Evolutionary conservation across 2,329 filamentous ascomycete genomes (phyloP).

Genomic region (Sarocladiaceae sp.): DNA sequence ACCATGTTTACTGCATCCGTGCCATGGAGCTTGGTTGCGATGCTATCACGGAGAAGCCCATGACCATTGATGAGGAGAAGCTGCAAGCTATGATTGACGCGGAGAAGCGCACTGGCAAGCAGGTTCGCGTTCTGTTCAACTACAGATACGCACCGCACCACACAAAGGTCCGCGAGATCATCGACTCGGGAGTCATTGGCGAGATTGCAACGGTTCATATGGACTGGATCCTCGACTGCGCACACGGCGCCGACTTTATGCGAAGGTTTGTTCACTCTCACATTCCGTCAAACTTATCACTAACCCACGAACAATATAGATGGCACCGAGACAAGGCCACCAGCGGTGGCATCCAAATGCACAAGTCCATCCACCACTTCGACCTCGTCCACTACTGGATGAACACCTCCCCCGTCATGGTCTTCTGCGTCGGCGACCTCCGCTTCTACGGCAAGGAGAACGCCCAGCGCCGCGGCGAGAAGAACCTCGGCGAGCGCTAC

Average conservation of each 20-base stretch:
- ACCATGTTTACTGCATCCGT: constrained; percentile 39
- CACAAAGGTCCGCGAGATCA: constrained; percentile 39
- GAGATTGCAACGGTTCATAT: constrained; percentile 39
- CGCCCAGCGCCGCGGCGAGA: constrained; percentile 36
- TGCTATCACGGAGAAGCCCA: constrained; percentile 45
- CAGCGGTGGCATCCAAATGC: constrained; percentile 40
- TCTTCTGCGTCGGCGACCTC: constrained; percentile 39
- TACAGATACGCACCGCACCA: constrained; percentile 46
- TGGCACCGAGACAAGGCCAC: constrained; percentile 45
- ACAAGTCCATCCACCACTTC: constrained; percentile 46
- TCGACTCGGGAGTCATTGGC: constrained; percentile 38
- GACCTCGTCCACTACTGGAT: constrained; percentile 48
- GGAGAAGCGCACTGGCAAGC: constrained; percentile 34
- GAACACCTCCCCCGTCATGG: constrained; percentile 32
- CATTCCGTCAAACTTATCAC: background rate
- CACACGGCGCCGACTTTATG: constrained; percentile 43
- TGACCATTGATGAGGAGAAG: constrained; percentile 42
- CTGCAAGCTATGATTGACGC: constrained; percentile 37
- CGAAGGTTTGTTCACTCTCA: constrained; percentile 23
- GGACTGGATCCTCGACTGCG: constrained; percentile 44
- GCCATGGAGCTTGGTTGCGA: constrained; percentile 42
- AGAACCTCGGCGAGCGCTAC: constrained; percentile 31
- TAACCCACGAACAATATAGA: background rate
- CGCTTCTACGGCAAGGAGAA: constrained; percentile 45
- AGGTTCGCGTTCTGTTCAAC: constrained; percentile 42